Evolutionary conservation across 176 grass and related monocot genomes (phyloP), one percentile per base, ranked within the genome.

Genomic region (Chloris gayana): DNA sequence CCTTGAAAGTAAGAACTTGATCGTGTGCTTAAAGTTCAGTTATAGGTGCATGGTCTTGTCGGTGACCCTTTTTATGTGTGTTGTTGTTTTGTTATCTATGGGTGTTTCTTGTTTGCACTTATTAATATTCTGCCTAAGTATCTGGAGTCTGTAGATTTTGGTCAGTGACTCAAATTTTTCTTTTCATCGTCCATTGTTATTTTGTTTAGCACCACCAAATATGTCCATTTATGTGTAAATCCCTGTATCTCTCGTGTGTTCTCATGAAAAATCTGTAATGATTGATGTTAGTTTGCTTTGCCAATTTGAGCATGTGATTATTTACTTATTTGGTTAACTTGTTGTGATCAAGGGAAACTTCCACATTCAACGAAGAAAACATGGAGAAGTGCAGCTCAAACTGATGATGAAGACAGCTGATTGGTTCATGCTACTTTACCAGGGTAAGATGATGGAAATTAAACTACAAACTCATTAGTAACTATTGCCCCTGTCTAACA

Each of bases 391-490:
- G 61, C 89, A 86, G 63, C 68, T 33, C 86, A 80, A 70, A 85
- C 69, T 79, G 92, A 94, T 53, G 92, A 94, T 82, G 92, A 94
- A 61, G 92, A 94, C 82, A 91, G 84, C 80, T 94, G 80, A 94
- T 77, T 72, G 32, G 32, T 78, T 80, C 63, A 25, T 83, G 53
- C 80, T 79, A 57, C 80, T 30, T 87, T 74, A 27, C 37, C 18
- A 38, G 34, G 74, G 80, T 87, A 84, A 72, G 84, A 32, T 73
- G 31, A 86, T 78, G 77, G 66, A 11, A 1, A 64, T 71, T 70
- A 42, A 15, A 76, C 3, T 34, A 63, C 6, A 31, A 39, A 65
- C 9, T 83, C 14, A 7, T 67, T 83, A 79, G 22, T 67, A 49
- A 24, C 37, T 5, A 61, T 7, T 58, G 18, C 41, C 12, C 10